Percentiles rank a stretch among this genome's conserved stretches.
Evolutionary conservation across 495 filamentous ascomycete genomes (phyloP).

Genomic region (Letharia columbiana): DNA sequence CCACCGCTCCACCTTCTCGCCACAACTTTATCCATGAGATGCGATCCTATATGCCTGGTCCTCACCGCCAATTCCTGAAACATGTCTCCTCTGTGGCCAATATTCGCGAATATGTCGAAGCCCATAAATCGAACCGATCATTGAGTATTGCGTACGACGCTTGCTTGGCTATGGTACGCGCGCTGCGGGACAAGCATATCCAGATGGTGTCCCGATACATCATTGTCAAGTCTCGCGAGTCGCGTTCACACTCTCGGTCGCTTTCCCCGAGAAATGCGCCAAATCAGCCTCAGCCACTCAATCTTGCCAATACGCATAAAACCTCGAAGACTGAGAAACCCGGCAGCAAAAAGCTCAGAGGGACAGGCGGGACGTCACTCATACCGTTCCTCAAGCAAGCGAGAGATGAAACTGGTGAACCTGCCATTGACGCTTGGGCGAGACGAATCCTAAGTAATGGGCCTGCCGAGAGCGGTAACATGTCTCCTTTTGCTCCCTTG

Average conservation of each 20-base stretch:
- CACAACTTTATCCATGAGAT: slow-evolving; percentile 96
- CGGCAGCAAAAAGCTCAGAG: slow-evolving; percentile 58
- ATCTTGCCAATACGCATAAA: slow-evolving; percentile 49
- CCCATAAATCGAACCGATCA: slow-evolving; percentile 48
- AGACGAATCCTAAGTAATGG: slow-evolving; percentile 59
- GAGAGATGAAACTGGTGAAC: slow-evolving; percentile 89
- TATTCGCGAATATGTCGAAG: slow-evolving; percentile 75
- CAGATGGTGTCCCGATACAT: slow-evolving; percentile 96
- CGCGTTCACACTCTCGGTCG: slow-evolving; percentile 40
- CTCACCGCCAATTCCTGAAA: slow-evolving; percentile 80
- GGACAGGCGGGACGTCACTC: slow-evolving; percentile 85
- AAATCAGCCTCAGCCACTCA: slow-evolving; percentile 37
- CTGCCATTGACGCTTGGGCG: slow-evolving; percentile 78
- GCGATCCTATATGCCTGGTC: slow-evolving; percentile 92
- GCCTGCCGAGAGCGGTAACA: slow-evolving; percentile 25
- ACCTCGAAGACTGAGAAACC: slow-evolving; percentile 15
- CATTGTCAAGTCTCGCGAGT: slow-evolving; percentile 59
- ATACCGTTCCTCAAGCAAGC: slow-evolving; percentile 95
- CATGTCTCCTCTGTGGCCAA: slow-evolving; percentile 76
- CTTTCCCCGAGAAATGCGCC: slow-evolving; percentile 36
- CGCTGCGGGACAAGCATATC: slow-evolving; percentile 88
- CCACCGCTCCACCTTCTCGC: slow-evolving; percentile 47
- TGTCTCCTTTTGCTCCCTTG: slow-evolving; percentile 32
- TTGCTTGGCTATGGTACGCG: slow-evolving; percentile 81
- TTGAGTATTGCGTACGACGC: slow-evolving; percentile 81